Percentiles rank a stretch among this genome's conserved stretches.
These are phyloP conservation scores for Eucalyptus polybractea DNA, from an alignment of 345 rosid genomes.

Conservation along the genomic window DNA sequence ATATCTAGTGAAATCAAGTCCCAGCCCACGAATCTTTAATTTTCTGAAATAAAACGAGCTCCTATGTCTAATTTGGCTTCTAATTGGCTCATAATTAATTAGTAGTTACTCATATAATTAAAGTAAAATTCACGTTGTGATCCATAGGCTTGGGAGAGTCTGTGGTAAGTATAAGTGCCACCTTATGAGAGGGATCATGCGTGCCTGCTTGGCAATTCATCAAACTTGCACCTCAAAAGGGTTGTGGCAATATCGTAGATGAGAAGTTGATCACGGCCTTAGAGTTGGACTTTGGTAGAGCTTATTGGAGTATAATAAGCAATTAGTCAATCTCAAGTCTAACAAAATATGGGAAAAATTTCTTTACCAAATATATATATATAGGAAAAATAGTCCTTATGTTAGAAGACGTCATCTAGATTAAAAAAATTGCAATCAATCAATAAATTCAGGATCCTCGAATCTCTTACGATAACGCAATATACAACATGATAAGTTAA, in stretches of 20 bases:
- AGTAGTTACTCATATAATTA: neutral
- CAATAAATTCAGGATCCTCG: neutral
- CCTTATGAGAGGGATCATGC: neutral
- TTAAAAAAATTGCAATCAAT: neutral
- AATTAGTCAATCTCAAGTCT: neutral
- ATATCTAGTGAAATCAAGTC: no score
- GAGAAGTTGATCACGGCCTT: neutral
- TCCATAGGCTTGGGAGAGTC: neutral
- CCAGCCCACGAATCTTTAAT: no score
- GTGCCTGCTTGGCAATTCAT: neutral
- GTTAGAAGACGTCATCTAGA: neutral
- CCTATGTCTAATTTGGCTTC: no score
- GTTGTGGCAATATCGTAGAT: neutral
- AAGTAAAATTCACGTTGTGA: neutral
- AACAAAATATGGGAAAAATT: neutral
- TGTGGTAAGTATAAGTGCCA: neutral
- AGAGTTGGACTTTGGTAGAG: neutral
- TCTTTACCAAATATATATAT: neutral
- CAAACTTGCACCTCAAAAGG: neutral
- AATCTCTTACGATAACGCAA: neutral
- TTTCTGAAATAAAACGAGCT: no score
- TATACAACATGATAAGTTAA: neutral
- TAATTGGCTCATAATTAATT: no score
- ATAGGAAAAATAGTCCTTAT: neutral
- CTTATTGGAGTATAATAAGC: neutral